Evolutionary conservation across 2,329 filamentous ascomycete species (phyloP), one percentile per base, ranked within the genome.

Genomic region (Dothideomycetes sp.): DNA sequence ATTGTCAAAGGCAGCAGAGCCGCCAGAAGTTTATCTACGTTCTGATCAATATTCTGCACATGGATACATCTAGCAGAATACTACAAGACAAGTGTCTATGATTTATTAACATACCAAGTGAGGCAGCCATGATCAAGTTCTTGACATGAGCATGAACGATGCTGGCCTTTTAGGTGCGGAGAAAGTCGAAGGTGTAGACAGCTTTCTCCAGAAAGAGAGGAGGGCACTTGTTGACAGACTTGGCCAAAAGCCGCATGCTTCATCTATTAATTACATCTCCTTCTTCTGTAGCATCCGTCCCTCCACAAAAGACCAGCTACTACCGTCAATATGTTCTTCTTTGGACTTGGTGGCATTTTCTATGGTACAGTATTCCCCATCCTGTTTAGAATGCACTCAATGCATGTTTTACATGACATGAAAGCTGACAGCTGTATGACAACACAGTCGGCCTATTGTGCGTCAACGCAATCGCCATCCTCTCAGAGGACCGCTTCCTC

Each of bases 401-500:
- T n/a, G n/a, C n/a, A n/a, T 55, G 45, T 18, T 8, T 20, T n/a
- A 18, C 22, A 24, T 19, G 6, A 19, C 28, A 12, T 19, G 16
- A 46, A 12, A 46, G 51, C 53, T 34, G 55, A 48, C 46, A 51
- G 44, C 27, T 43, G 17, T 29, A 45, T 46, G 40, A 42, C 39
- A 11, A 20, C 29, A 16, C 55, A 87, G 84, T 89, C 51, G 74
- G 78, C 52, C 72, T 94, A 60, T 84, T 96, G 56, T 76, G 96
- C 59, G 80, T 91, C 65, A 98, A 98, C 65, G 85, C 86, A 51
- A 82, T 96, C 59, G 86, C 88, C 49, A 79, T 95, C 58, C 82
- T 96, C 50, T 94, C 86, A 53, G 88, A 94, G 76, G 87, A 94
- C 66, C 82, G 87, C 47, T 94, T 94, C 64, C 83, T 94, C 51